A percentile compares a stretch with the other conserved stretches of the same genome.
Evolutionary conservation across 108 stramenopile species (phyloP).

Genomic region (Conticribra guillardii): DNA sequence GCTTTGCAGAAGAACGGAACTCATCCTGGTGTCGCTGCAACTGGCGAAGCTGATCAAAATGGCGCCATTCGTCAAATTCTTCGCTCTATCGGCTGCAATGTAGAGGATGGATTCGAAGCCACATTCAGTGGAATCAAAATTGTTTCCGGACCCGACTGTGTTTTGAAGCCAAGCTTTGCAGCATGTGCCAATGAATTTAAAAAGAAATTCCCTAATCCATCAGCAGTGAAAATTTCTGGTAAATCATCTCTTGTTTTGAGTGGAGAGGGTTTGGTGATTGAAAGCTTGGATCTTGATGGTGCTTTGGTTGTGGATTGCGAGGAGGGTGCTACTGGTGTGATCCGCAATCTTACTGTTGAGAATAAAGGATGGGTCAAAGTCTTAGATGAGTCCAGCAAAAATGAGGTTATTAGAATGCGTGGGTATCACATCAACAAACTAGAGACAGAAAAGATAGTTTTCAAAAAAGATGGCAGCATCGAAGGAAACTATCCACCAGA

Average conservation of each 20-base stretch:
- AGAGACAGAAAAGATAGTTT: constrained; percentile 52
- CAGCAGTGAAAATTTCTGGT: constrained; percentile 75
- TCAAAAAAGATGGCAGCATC: constrained; percentile 58
- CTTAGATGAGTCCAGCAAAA: constrained; percentile 28
- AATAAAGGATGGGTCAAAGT: constrained; percentile 80
- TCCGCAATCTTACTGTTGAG: constrained; percentile 62
- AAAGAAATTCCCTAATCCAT: constrained; percentile 69
- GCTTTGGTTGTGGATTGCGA: constrained; percentile 75
- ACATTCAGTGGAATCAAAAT: constrained; percentile 70
- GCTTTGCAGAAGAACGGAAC: constrained; percentile 81
- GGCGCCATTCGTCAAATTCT: constrained; percentile 62
- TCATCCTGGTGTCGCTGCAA: constrained; percentile 89
- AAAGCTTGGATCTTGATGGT: constrained; percentile 86
- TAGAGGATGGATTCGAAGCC: constrained; percentile 56
- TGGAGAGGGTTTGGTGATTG: constrained; percentile 78
- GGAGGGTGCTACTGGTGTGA: constrained; percentile 59
- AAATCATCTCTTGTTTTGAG: constrained; percentile 81
- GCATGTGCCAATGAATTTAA: constrained; percentile 71
- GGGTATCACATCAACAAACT: constrained; percentile 64
- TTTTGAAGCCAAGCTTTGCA: constrained; percentile 77
- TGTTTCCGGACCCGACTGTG: constrained; percentile 76
- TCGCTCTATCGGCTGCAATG: constrained; percentile 69
- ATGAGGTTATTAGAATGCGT: constrained; percentile 78
- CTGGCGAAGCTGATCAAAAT: constrained; percentile 95
- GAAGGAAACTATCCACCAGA: constrained; percentile 27